phyloP scores from a whole-genome alignment of 768 basidiomycete genomes.

The Butyriboletus loyo region DNA sequence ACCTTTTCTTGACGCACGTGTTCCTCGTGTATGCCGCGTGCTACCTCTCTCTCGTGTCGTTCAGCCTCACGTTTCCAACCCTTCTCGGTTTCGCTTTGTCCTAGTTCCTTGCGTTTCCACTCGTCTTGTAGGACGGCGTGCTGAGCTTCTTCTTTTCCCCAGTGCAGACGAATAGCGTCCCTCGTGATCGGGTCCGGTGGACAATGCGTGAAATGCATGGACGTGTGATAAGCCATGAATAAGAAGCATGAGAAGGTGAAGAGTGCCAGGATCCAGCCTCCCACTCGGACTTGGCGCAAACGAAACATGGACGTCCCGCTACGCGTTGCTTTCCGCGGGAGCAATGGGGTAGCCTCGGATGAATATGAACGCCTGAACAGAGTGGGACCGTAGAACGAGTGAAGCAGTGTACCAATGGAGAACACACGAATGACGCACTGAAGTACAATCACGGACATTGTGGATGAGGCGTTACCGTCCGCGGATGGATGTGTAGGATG shows the following conservation, averaged over 20 bases:
- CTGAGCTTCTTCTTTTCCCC: slow-evolving; percentile 2
- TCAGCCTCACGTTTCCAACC: background rate
- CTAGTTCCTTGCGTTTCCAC: slow-evolving; percentile 3
- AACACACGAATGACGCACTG: background rate
- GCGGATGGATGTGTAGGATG: background rate
- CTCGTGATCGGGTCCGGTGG: slow-evolving; percentile 3
- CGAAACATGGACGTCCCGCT: background rate
- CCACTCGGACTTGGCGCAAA: background rate
- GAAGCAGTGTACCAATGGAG: background rate
- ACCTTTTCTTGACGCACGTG: background rate
- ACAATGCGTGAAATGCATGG: slow-evolving; percentile 1
- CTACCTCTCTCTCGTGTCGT: slow-evolving; percentile 4
- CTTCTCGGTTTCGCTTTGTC: background rate
- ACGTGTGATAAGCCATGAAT: background rate
- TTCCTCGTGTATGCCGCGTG: slow-evolving; percentile 1
- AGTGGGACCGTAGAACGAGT: too few species aligned
- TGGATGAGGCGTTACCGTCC: too few species aligned
- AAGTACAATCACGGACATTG: background rate
- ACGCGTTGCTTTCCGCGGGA: background rate
- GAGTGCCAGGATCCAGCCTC: background rate
- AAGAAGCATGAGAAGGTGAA: background rate
- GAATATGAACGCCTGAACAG: background rate
- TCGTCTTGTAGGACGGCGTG: background rate
- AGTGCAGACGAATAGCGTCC: slow-evolving; percentile 1
- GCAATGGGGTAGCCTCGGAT: background rate